phyloP scores from a whole-genome alignment of 768 basidiomycete genomes.

The Rhizopogon roseolus region DNA sequence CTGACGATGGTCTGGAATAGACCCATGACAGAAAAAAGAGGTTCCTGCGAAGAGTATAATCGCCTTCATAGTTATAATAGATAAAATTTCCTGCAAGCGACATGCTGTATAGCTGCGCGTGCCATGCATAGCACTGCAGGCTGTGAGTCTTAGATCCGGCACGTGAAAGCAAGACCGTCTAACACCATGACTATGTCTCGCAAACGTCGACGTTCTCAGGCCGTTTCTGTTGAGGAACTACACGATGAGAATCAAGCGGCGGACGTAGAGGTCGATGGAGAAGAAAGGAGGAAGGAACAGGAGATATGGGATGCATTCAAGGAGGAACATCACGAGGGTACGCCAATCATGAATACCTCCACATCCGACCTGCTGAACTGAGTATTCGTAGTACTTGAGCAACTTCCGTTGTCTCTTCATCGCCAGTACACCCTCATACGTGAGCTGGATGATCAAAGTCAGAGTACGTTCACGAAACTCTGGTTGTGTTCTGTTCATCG shows the following conservation, averaged over 20 bases:
- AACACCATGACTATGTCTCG: slow-evolving; percentile 19
- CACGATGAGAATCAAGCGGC: slow-evolving; percentile 4
- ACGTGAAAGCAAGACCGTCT: background rate
- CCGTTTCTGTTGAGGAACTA: slow-evolving; percentile 26
- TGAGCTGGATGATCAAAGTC: slow-evolving; percentile 67
- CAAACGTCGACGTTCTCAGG: slow-evolving; percentile 46
- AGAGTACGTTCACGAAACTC: slow-evolving; percentile 33
- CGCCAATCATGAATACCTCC: slow-evolving; percentile 7
- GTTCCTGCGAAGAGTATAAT: background rate
- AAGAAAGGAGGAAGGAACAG: slow-evolving; percentile 45
- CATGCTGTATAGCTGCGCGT: background rate
- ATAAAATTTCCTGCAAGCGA: background rate
- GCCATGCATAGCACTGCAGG: background rate
- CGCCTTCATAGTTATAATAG: background rate
- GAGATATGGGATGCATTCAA: slow-evolving; percentile 72
- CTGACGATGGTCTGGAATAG: slow-evolving; percentile 4
- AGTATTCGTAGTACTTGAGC: slow-evolving; percentile 57
- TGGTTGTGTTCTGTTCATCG: slow-evolving; percentile 1
- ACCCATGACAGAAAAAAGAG: background rate
- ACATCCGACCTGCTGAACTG: background rate
- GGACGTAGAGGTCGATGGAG: slow-evolving; percentile 6
- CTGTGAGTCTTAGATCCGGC: background rate
- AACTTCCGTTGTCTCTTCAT: slow-evolving; percentile 70
- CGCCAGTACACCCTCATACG: slow-evolving; percentile 65
- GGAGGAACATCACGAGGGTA: slow-evolving; percentile 80